These are phyloP conservation scores for Candida ascalaphidarum DNA, from an alignment of 805 yeast genomes.

Conservation along the genomic window DNA sequence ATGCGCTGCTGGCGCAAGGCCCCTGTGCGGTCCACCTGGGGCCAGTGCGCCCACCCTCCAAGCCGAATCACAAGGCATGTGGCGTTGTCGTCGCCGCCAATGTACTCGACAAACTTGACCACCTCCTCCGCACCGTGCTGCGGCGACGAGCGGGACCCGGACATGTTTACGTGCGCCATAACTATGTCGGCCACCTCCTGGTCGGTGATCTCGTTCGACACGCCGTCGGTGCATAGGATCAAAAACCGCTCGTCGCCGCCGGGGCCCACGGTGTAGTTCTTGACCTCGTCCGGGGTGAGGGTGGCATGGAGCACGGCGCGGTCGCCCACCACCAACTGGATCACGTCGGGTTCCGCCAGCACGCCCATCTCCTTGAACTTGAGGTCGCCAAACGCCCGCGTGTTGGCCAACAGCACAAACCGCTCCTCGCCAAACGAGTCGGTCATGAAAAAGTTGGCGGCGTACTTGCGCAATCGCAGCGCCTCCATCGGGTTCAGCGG, in stretches of 20 bases:
- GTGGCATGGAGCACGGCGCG: slow-evolving; percentile 18
- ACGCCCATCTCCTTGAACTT: slow-evolving; percentile 77
- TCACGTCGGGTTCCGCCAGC: slow-evolving; percentile 86
- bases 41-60: slow-evolving; percentile 95
- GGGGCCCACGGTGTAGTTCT: slow-evolving; percentile 25
- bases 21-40: slow-evolving; percentile 75
- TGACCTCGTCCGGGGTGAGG: slow-evolving; percentile 30
- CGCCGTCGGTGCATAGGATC: slow-evolving; percentile 82
- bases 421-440: slow-evolving; percentile 93
- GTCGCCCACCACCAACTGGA: slow-evolving; percentile 62
- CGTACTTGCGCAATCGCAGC: slow-evolving; percentile 55
- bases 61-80: slow-evolving; percentile 77
- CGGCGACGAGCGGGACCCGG: slow-evolving; percentile 73
- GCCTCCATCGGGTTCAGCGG: slow-evolving; percentile 79
- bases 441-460: slow-evolving; percentile 56
- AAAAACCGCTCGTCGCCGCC: slow-evolving; percentile 88
- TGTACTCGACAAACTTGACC: slow-evolving; percentile 70
- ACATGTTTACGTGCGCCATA: slow-evolving; percentile 53
- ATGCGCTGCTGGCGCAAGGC: slow-evolving; percentile 65
- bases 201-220: slow-evolving; percentile 70
- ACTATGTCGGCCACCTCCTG: slow-evolving; percentile 88
- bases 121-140: slow-evolving; percentile 82
- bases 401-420: slow-evolving; percentile 77
- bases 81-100: slow-evolving; percentile 95
- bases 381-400: slow-evolving; percentile 89